Evolutionary conservation across 306 rosid genomes (phyloP).

Genomic region (Cajanus cajan): DNA sequence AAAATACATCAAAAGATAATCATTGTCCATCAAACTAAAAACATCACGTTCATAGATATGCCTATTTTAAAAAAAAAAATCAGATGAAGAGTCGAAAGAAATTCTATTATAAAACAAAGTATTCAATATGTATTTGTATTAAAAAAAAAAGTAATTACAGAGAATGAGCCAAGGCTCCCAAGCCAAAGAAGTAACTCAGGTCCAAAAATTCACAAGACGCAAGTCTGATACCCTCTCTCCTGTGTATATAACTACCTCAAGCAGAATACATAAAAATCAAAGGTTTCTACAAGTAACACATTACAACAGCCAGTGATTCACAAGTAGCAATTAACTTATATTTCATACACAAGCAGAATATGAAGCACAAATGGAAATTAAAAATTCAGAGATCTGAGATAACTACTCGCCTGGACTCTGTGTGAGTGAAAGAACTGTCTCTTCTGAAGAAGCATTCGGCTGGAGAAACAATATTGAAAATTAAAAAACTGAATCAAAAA

Average conservation of each 20-base stretch:
- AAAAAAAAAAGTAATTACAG: too few relatives aligned
- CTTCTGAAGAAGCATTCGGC: slow-evolving; percentile 89
- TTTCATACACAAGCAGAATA: slow-evolving; percentile 16
- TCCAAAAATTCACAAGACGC: too few relatives aligned
- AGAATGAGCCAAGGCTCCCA: too few relatives aligned
- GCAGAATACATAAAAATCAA: neutral
- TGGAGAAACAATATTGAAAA: slow-evolving; percentile 41
- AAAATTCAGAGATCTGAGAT: slow-evolving; percentile 19
- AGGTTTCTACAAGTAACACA: neutral
- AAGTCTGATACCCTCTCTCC: too few relatives aligned
- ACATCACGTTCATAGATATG: too few relatives aligned
- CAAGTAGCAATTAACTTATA: slow-evolving; percentile 2
- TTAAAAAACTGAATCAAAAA: slow-evolving; percentile 22
- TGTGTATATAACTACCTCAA: neutral
- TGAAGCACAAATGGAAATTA: slow-evolving; percentile 19
- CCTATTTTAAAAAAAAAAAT: too few relatives aligned
- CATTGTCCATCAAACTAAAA: neutral
- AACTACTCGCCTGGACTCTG: slow-evolving; percentile 84
- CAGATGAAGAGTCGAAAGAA: too few relatives aligned
- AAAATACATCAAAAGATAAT: neutral
- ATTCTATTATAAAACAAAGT: too few relatives aligned
- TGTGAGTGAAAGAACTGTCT: slow-evolving; percentile 98
- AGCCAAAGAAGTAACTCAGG: too few relatives aligned
- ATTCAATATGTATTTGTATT: too few relatives aligned
- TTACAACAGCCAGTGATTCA: slow-evolving; percentile 16